phyloP scores from a whole-genome alignment of 805 yeast species.

The Peterozyma xylosa region DNA sequence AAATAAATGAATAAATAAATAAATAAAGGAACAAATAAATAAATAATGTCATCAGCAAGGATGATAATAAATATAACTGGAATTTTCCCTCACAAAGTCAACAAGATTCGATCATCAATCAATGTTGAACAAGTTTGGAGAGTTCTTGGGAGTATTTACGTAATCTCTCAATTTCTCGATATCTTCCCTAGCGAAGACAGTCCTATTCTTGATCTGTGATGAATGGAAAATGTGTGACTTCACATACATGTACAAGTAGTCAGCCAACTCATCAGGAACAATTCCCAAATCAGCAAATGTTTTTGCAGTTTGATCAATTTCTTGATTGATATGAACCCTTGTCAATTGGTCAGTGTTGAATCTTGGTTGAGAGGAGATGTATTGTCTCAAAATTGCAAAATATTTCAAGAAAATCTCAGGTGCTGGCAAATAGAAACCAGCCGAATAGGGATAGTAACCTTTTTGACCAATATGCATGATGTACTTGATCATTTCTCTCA shows the following conservation, averaged over 20 bases:
- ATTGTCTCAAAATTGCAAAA: slow-evolving; percentile 35
- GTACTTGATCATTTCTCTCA: slow-evolving; percentile 62
- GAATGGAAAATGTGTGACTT: slow-evolving; percentile 26
- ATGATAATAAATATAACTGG: too few relatives aligned
- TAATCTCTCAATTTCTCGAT: slow-evolving; percentile 25
- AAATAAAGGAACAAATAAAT: too few relatives aligned
- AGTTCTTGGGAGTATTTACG: slow-evolving; percentile 26
- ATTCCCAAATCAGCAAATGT: slow-evolving; percentile 70
- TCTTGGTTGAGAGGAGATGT: slow-evolving; percentile 28
- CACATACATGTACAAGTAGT: slow-evolving; percentile 36
- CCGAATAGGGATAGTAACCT: slow-evolving; percentile 27
- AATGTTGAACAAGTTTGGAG: slow-evolving; percentile 20
- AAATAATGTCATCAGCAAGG: too few relatives aligned
- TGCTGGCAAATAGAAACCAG: slow-evolving; percentile 26
- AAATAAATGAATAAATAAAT: slow-evolving; percentile 1
- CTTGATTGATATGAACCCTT: slow-evolving; percentile 65
- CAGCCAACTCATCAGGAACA: slow-evolving; percentile 44
- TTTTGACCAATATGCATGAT: slow-evolving; percentile 26
- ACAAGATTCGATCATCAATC: slow-evolving; percentile 1
- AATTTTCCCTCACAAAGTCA: too few relatives aligned
- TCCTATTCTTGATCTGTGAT: slow-evolving; percentile 27
- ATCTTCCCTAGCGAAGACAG: slow-evolving; percentile 28
- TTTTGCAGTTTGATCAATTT: slow-evolving; percentile 48
- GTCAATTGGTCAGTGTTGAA: slow-evolving; percentile 67
- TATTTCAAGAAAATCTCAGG: slow-evolving; percentile 39